These are phyloP conservation scores for Angomonas ambiguus DNA, from an alignment of 208 protist genomes.

Conservation along the genomic window DNA sequence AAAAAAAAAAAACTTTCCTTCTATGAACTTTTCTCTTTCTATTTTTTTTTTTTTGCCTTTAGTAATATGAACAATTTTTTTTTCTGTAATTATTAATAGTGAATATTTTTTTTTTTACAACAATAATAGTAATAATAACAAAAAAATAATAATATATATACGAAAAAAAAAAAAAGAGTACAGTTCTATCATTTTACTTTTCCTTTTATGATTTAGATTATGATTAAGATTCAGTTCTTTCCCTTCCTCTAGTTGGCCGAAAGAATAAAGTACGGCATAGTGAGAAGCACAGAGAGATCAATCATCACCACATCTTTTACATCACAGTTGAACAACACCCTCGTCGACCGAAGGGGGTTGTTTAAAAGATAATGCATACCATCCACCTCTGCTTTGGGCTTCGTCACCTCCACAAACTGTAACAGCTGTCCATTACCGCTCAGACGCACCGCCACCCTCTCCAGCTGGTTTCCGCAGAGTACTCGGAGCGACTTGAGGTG, in stretches of 20 bases:
- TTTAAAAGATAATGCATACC: background rate
- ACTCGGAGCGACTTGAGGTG: background rate
- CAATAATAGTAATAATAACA: conserved; percentile 7
- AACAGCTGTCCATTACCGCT: background rate
- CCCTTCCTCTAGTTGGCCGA: background rate
- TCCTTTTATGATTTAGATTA: background rate
- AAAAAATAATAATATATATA: conserved; percentile 6
- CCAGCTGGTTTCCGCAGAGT: background rate
- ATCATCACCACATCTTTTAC: background rate
- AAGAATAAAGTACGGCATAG: background rate
- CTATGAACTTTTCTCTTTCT: background rate
- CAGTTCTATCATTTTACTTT: background rate
- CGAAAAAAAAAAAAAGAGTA: background rate
- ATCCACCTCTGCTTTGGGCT: background rate
- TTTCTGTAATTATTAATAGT: no score
- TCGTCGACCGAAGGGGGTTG: background rate
- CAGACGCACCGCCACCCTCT: background rate
- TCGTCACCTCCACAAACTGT: background rate
- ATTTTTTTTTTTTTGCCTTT: background rate
- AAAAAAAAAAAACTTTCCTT: no score
- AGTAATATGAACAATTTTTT: no score
- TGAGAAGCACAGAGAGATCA: background rate
- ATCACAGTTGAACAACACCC: background rate
- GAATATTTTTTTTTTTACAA: no score
- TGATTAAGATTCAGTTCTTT: background rate